Percentiles rank a stretch among this genome's conserved stretches.
These are phyloP conservation scores for Toxicodendron radicans DNA, from an alignment of 345 rosid species.

Conservation along the genomic window DNA sequence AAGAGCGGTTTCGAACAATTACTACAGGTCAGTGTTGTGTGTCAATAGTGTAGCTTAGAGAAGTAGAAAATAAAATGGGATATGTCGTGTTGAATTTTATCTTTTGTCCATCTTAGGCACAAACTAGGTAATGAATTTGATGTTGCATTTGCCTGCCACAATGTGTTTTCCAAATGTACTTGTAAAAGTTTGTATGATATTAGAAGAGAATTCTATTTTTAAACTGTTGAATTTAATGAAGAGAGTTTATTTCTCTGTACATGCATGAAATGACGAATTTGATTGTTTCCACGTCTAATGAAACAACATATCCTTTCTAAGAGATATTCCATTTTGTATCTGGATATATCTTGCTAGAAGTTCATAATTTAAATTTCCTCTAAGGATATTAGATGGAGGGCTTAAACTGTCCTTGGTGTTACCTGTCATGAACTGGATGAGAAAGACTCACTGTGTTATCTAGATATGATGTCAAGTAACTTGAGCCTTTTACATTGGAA, in stretches of 20 bases:
- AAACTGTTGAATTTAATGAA: background rate
- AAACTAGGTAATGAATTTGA: background rate
- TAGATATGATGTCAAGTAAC: background rate
- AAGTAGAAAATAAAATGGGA: background rate
- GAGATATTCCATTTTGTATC: background rate
- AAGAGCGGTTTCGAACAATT: slow-evolving; percentile 83
- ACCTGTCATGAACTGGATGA: background rate
- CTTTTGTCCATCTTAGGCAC: background rate
- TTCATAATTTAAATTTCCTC: background rate
- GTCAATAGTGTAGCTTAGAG: background rate
- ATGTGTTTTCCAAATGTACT: background rate
- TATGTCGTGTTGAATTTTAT: background rate
- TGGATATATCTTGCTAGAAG: background rate
- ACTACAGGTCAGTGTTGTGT: slow-evolving; percentile 68
- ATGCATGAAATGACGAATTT: background rate
- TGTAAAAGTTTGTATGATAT: background rate
- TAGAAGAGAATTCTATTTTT: background rate
- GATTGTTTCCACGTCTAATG: background rate
- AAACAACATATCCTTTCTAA: background rate
- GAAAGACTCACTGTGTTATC: background rate
- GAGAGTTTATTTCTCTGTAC: background rate
- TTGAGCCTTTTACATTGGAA: background rate
- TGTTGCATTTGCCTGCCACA: background rate
- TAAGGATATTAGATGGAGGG: background rate
- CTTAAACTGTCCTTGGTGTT: background rate